These are phyloP conservation scores for Pseudohyphozyma bogoriensis DNA, from an alignment of 768 basidiomycete species.

Conservation along the genomic window DNA sequence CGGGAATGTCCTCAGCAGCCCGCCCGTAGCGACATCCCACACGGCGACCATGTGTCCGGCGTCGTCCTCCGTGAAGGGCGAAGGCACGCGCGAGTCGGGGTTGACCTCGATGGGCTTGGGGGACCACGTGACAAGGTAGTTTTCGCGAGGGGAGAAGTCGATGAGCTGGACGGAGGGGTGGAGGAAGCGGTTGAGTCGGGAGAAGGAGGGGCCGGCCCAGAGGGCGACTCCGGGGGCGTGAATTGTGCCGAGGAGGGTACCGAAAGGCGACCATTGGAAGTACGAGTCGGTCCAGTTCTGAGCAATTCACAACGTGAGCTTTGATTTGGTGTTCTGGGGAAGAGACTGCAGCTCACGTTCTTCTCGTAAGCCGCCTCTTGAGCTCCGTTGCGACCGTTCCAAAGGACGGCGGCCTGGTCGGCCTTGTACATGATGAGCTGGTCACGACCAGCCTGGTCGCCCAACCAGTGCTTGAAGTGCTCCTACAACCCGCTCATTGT, in stretches of 20 bases:
- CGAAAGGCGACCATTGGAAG: slow-evolving; percentile 90
- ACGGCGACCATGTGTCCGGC: slow-evolving; percentile 93
- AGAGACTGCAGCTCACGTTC: slow-evolving; percentile 48
- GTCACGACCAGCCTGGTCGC: slow-evolving; percentile 82
- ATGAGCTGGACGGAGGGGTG: slow-evolving; percentile 91
- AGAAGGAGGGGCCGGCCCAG: slow-evolving; percentile 90
- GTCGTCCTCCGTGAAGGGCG: slow-evolving; percentile 71
- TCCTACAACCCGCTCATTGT: too few relatives aligned
- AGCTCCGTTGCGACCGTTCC: slow-evolving; percentile 77
- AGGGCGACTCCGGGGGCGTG: slow-evolving; percentile 91
- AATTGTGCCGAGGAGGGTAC: slow-evolving; percentile 86
- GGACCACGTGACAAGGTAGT: slow-evolving; percentile 95
- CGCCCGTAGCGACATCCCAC: slow-evolving; percentile 95
- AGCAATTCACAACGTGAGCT: not conserved
- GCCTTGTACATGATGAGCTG: slow-evolving; percentile 91
- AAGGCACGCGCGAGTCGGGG: slow-evolving; percentile 48
- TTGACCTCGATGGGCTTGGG: slow-evolving; percentile 76
- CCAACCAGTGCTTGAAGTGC: slow-evolving; percentile 89
- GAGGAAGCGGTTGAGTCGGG: slow-evolving; percentile 77
- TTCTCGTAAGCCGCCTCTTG: slow-evolving; percentile 66
- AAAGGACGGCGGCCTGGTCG: slow-evolving; percentile 78
- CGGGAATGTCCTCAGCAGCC: slow-evolving; percentile 82
- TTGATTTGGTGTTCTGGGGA: too few relatives aligned
- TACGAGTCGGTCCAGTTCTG: slow-evolving; percentile 96
- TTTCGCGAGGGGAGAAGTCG: slow-evolving; percentile 94